Base-by-base conservation (phyloP, 176 grass and related monocot species). In the Panicum miliaceum region DNA sequence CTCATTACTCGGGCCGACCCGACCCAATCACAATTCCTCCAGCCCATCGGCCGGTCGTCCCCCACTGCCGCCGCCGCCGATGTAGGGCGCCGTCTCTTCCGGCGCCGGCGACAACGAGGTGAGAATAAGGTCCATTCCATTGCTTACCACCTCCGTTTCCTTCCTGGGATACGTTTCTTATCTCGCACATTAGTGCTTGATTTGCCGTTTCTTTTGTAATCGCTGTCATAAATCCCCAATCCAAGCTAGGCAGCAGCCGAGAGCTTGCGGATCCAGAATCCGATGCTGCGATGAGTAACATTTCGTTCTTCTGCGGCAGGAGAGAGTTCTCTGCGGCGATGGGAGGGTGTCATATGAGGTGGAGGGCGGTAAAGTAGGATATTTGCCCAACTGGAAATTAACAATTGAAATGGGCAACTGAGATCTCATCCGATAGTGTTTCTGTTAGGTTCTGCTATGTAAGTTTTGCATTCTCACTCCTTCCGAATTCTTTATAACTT, bases 361-460 rank as follows among this genome's bases (percentile, higher is more conserved):
- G 45, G 14, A 38, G 12, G 19, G 45, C 12, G 19, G 11, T n/a
- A 66, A 45, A 18, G 5, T 50, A 51, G 42, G 77, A 65, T 48
- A 50, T 23, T 66, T 80, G 12, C 62, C 22, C 63, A 67, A 7
- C 10, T 54, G 29, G 6, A 0, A 35, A 0, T 37, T 75, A 54
- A 80, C 45, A 36, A 36, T 0, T n/a, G 18, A 79, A 65, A 48
- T 79, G 16, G 59, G 76, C 3, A 37, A 25, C 20, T 15, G 3
- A 16, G 38, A 18, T 38, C 35, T 70, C n/a, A 57, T 43, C 50
- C 9, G 2, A 32, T 67, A 54, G 46, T 80, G 77, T 67, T 66
- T 51, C 77, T 51, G 22, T 67, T 67, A 80, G 77, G 62, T 79
- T 26, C 37, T 77, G 22, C 36, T 75, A 26, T 19, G 13, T 23